Conservation (phyloP, 768 basidiomycete species). For the Tricholoma matsutake region DNA sequence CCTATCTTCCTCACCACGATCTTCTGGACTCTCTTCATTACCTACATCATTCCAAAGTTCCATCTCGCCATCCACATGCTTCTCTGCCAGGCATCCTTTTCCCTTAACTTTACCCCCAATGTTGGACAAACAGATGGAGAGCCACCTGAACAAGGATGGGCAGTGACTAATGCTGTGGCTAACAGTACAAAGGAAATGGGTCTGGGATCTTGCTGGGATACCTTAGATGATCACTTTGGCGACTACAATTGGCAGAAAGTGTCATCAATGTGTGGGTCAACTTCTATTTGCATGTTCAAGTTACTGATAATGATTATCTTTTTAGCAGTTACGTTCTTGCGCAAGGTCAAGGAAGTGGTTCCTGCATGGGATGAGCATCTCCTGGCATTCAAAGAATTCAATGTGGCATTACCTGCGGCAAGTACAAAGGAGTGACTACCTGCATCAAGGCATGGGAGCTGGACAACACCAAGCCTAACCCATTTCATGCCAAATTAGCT, state of each 20-base stretch:
- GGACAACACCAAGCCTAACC: slow-evolving; percentile 5
- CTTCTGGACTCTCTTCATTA: neutral
- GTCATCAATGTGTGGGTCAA: slow-evolving; percentile 15
- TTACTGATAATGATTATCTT: neutral
- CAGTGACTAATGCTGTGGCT: slow-evolving; percentile 16
- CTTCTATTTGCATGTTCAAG: neutral
- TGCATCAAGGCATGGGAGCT: slow-evolving; percentile 7
- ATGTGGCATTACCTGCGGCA: neutral
- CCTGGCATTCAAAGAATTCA: slow-evolving; percentile 10
- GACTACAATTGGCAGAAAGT: slow-evolving; percentile 27
- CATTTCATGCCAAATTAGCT: neutral
- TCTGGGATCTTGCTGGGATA: slow-evolving; percentile 20
- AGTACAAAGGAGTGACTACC: neutral
- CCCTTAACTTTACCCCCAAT: slow-evolving; percentile 20
- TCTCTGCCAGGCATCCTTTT: slow-evolving; percentile 20
- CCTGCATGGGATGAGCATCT: slow-evolving; percentile 2
- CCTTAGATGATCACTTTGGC: slow-evolving; percentile 22
- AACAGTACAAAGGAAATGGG: slow-evolving; percentile 24
- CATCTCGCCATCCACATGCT: slow-evolving; percentile 24
- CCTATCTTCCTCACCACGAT: neutral
- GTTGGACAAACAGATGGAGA: slow-evolving; percentile 20
- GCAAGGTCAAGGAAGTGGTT: slow-evolving; percentile 12
- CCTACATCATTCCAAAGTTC: slow-evolving; percentile 28
- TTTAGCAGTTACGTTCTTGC: slow-evolving; percentile 7
- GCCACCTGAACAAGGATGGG: slow-evolving; percentile 23